Evolutionary conservation across 2,329 filamentous ascomycete genomes (phyloP).

Genomic region (Scortechinia acanthostroma): DNA sequence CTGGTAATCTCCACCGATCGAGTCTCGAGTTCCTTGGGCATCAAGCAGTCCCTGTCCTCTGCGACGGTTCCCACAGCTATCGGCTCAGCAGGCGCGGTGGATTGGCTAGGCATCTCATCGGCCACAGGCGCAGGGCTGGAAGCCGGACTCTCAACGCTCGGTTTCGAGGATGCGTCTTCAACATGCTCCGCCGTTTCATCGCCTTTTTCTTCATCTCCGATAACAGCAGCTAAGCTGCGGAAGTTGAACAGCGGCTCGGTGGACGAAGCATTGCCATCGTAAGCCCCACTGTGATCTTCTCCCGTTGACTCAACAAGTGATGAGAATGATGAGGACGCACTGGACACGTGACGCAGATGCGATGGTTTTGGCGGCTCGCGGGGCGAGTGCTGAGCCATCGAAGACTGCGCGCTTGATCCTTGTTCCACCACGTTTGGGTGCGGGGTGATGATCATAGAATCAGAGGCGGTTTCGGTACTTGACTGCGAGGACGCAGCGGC

Average conservation of each 20-base stretch:
- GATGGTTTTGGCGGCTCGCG: conserved; percentile 46
- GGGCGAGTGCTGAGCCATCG: not conserved
- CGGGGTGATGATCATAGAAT: conserved; percentile 32
- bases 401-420: conserved; percentile 30
- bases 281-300: conserved; percentile 35
- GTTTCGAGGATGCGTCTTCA: not conserved
- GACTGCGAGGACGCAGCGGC: conserved; percentile 8
- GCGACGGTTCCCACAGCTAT: not conserved
- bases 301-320: conserved; percentile 64
- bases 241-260: conserved; percentile 88
- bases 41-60: not conserved
- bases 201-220: conserved; percentile 55
- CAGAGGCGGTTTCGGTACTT: conserved; percentile 11
- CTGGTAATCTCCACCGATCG: conserved; percentile 1
- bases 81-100: too few relatives aligned
- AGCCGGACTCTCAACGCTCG: not conserved
- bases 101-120: too few relatives aligned
- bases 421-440: too few relatives aligned
- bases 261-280: conserved; percentile 35
- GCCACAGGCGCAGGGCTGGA: not conserved
- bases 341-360: conserved; percentile 77
- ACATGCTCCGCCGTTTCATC: conserved; percentile 13
- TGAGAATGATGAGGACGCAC: conserved; percentile 75
- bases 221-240: conserved; percentile 75
- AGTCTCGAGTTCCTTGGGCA: conserved; percentile 1